These are phyloP conservation scores for Rickenella mellea DNA, from an alignment of 768 basidiomycete species.

Conservation along the genomic window DNA sequence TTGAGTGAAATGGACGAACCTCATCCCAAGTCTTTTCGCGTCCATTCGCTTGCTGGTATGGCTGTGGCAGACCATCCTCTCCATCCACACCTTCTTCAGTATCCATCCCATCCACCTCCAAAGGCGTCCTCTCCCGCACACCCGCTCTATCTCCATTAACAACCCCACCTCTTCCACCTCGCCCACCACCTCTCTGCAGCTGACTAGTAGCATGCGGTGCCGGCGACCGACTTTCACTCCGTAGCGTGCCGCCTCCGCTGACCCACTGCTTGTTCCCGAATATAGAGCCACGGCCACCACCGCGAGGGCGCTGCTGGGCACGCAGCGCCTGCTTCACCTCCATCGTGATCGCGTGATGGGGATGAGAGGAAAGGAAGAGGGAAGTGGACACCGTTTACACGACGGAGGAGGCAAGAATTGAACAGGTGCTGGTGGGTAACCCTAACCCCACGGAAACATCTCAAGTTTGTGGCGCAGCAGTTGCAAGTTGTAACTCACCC, in stretches of 20 bases:
- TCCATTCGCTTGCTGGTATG: constrained; percentile 40
- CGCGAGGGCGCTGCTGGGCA: constrained; percentile 13
- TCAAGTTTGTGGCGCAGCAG: constrained; percentile 8
- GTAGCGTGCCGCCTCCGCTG: constrained; percentile 31
- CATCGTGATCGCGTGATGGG: constrained; percentile 14
- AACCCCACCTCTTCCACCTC: constrained; percentile 23
- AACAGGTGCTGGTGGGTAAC: too few relatives aligned
- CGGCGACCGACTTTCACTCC: constrained; percentile 25
- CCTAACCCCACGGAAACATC: not conserved
- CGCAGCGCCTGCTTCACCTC: constrained; percentile 15
- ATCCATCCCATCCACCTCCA: constrained; percentile 18
- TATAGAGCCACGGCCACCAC: constrained; percentile 18
- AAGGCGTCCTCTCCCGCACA: constrained; percentile 16
- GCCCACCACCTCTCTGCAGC: constrained; percentile 45
- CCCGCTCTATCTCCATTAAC: constrained; percentile 11
- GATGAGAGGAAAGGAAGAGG: not conserved
- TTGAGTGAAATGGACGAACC: constrained; percentile 29
- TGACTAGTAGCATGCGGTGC: constrained; percentile 48
- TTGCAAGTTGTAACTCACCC: constrained; percentile 18
- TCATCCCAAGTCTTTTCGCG: constrained; percentile 64
- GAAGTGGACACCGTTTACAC: not conserved
- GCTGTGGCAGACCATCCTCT: constrained; percentile 19
- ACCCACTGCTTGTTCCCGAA: constrained; percentile 58
- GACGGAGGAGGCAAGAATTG: too few relatives aligned
- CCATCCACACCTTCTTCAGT: constrained; percentile 24